These are phyloP conservation scores for Babesia ovata DNA, from an alignment of 169 alveolate genomes.

Conservation along the genomic window DNA sequence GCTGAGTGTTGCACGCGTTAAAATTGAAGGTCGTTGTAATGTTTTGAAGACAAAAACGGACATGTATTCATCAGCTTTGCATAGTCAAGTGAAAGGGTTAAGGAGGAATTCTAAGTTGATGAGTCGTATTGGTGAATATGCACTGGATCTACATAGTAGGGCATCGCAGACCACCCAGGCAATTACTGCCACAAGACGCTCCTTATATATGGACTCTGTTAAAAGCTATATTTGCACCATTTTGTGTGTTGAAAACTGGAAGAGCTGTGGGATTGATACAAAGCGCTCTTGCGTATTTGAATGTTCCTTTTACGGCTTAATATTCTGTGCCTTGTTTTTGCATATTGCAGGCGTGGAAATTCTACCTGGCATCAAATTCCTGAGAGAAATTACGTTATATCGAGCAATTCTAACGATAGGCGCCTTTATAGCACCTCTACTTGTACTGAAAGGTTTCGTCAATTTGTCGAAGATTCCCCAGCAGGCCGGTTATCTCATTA, in stretches of 20 bases:
- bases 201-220: background rate
- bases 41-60: background rate
- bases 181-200: background rate
- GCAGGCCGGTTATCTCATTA: conserved; percentile 11
- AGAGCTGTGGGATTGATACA: background rate
- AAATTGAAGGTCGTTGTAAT: background rate
- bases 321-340: background rate
- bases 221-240: background rate
- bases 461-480: background rate
- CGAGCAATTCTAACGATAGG: background rate
- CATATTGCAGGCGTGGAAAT: background rate
- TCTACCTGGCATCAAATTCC: background rate
- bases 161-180: background rate
- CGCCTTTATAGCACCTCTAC: background rate
- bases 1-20: background rate
- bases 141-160: background rate
- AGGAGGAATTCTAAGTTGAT: background rate
- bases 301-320: background rate
- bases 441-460: background rate
- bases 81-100: background rate
- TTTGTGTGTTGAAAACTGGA: background rate
- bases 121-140: background rate
- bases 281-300: background rate
- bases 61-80: background rate
- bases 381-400: background rate